Percentiles rank a stretch among this genome's conserved stretches.
Conservation (phyloP, 2,329 filamentous ascomycete species). For the Fusarium veterinarium region DNA sequence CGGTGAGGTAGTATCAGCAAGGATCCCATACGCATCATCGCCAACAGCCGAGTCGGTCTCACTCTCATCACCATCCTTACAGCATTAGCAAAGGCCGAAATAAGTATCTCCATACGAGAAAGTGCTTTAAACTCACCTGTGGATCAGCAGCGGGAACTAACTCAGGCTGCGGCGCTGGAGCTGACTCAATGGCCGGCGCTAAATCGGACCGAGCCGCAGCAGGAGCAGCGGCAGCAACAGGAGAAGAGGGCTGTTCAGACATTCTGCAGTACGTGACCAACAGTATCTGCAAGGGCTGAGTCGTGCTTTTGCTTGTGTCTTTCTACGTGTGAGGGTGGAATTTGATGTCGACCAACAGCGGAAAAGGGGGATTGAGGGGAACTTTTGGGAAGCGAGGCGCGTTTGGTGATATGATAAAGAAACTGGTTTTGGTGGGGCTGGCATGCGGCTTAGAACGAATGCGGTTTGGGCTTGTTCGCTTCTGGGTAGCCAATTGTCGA, state of each 20-base stretch:
- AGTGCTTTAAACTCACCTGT: constrained; percentile 4
- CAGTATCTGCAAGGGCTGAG: background rate
- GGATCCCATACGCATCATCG: constrained; percentile 20
- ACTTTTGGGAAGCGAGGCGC: background rate
- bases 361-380: background rate
- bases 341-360: background rate
- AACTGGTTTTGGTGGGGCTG: background rate
- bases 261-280: background rate
- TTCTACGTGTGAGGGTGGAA: background rate
- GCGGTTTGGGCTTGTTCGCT: background rate
- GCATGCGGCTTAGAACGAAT: background rate
- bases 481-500: background rate
- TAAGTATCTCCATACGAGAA: background rate
- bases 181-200: constrained; percentile 19
- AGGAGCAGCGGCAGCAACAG: background rate
- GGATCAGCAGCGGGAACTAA: constrained; percentile 35
- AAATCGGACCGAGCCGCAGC: constrained; percentile 25
- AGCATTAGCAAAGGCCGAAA: background rate
- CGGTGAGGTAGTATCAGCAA: background rate
- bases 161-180: constrained; percentile 27
- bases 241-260: constrained; percentile 13
- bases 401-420: background rate
- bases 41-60: constrained; percentile 32
- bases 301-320: background rate
- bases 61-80: constrained; percentile 24